Evolutionary conservation across 352 stramenopile genomes (phyloP).

Genomic region (Elongisporangium undulatum): DNA sequence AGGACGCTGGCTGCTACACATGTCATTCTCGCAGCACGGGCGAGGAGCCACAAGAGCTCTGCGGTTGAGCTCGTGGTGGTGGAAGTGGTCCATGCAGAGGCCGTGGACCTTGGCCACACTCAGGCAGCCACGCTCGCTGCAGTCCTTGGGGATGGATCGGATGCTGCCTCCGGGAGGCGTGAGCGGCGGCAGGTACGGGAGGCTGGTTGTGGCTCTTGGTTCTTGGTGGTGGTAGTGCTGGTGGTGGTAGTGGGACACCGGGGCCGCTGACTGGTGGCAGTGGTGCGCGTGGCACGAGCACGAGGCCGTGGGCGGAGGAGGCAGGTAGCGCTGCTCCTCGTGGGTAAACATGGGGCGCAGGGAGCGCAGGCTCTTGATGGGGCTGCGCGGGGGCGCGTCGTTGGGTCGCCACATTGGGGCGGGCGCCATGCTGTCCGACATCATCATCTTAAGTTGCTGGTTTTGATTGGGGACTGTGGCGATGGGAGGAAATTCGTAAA

Average conservation of each 20-base stretch:
- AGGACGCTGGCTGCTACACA: not conserved
- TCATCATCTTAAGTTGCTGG: not conserved
- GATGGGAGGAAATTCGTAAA: not conserved
- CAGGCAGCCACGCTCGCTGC: not conserved
- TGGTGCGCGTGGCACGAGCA: not conserved
- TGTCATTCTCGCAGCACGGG: not conserved
- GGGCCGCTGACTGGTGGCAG: not conserved
- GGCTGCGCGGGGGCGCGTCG: not conserved
- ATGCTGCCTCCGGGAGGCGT: not conserved
- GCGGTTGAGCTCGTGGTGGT: not conserved
- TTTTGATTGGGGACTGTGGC: not conserved
- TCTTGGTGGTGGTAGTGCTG: not conserved
- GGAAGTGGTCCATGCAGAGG: not conserved
- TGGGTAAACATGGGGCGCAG: not conserved
- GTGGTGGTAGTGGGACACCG: not conserved
- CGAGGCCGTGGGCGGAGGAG: not conserved
- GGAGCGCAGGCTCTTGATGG: not conserved
- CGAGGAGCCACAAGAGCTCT: not conserved
- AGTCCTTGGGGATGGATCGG: not conserved
- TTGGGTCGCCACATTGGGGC: not conserved
- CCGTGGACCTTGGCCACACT: not conserved
- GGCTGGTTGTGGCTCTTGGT: not conserved
- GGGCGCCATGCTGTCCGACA: not conserved
- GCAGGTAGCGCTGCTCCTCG: not conserved
- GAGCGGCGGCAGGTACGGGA: not conserved